Base-by-base conservation (phyloP, 2,329 filamentous ascomycete genomes). In the Fusarium sacchari region DNA sequence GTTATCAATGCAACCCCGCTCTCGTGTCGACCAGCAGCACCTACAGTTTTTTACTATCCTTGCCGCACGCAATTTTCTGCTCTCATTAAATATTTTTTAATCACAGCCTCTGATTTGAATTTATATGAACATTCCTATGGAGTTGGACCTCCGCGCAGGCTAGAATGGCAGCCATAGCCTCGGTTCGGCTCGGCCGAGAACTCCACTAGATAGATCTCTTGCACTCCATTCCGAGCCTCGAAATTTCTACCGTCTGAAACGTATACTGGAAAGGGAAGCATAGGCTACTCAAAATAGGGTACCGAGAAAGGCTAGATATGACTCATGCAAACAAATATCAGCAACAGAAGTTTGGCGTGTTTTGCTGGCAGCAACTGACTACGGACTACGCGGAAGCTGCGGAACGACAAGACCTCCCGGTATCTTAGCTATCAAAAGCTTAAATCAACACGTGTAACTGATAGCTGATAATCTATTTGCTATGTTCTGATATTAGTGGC, bases 141-240 rank as follows among this genome's bases (percentile, higher is more conserved):
- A 30, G 26, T 32, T 42, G 22, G 9, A 6, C 26, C 52, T 56
- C 52, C 22, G 37, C 26, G 12, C 10, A 42, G 9, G 4, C 18
- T 5, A 24, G 6, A 43, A 39, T 30, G 13, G 26, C 4, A 43
- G 17, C 13, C 17, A 56, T 56, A 24, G 26, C 37, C 37, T 9
- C 52, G 60, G 47, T 20, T 66, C 63, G 60, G 63, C 22, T 66
- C 60, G 61, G 42, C 42, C 42, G 26, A 30, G 13, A 56, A 26
- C 34, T n/a, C 49, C 63, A 26, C 47, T 53, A 20, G 24, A 26
- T 53, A 20, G 24, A 26, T 15, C n/a, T 8, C 18, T 17, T 22
- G 11, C 24, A 28, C n/a, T n/a, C n/a, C n/a, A 30, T 30, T 24
- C 52, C 52, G 26, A 42, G 20, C 30, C 20, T 40, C 26, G 9